A percentile compares a stretch with the other conserved stretches of the same genome.
phyloP scores from a whole-genome alignment of 2,329 filamentous ascomycete genomes.

The Lojkania enalia region DNA sequence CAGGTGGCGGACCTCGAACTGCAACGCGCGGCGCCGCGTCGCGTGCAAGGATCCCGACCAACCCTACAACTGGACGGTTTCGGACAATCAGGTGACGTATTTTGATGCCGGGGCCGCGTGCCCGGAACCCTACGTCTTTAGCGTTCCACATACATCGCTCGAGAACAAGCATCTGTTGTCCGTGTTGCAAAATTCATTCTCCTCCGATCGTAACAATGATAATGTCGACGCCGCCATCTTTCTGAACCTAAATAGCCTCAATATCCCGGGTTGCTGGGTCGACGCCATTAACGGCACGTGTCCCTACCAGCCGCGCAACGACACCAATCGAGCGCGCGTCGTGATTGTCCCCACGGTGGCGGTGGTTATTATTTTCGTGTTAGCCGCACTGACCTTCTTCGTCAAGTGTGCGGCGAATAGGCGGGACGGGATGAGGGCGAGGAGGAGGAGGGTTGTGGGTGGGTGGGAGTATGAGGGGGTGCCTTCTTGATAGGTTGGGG shows the following conservation, averaged over 20 bases:
- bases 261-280: slow-evolving; percentile 63
- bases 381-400: slow-evolving; percentile 64
- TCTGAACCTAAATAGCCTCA: slow-evolving; percentile 65
- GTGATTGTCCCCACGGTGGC: slow-evolving; percentile 66
- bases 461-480: slow-evolving; percentile 72
- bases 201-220: no score
- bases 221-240: slow-evolving; percentile 55
- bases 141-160: slow-evolving; percentile 62
- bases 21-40: slow-evolving; percentile 53
- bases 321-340: slow-evolving; percentile 49
- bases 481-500: slow-evolving; percentile 45
- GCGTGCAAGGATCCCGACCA: slow-evolving; percentile 59
- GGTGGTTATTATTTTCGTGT: slow-evolving; percentile 63
- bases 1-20: slow-evolving; percentile 63
- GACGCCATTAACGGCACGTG: slow-evolving; percentile 59
- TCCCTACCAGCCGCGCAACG: slow-evolving; percentile 56
- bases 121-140: slow-evolving; percentile 54
- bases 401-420: slow-evolving; percentile 67
- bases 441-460: slow-evolving; percentile 52
- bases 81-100: slow-evolving; percentile 49
- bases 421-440: slow-evolving; percentile 55
- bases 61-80: slow-evolving; percentile 64
- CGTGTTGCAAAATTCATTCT: slow-evolving; percentile 21
- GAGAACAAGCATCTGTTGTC: slow-evolving; percentile 63
- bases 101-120: slow-evolving; percentile 52